Conservation (phyloP, 1,139 yeast species). For the Pichia sp. region DNA sequence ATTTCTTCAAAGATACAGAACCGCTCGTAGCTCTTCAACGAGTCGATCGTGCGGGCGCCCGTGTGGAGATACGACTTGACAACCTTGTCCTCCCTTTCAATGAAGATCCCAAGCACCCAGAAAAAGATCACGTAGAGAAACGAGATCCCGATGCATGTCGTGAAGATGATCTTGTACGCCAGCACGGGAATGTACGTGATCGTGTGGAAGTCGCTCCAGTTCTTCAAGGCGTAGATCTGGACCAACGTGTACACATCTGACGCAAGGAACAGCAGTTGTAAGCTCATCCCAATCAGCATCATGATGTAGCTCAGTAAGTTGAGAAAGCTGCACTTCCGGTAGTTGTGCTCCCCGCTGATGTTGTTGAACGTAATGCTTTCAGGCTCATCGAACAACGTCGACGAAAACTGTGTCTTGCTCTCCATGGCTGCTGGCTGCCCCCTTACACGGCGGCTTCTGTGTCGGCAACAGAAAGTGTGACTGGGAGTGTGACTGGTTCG, state of each 20-base stretch:
- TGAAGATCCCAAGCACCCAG: conserved; percentile 53
- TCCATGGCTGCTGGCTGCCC: neutral
- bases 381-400: conserved; percentile 18
- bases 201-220: conserved; percentile 58
- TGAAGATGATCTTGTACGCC: conserved; percentile 76
- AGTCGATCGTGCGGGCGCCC: conserved; percentile 56
- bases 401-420: conserved; percentile 1
- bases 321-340: conserved; percentile 49
- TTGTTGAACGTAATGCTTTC: conserved; percentile 30
- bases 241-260: conserved; percentile 80
- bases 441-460: neutral
- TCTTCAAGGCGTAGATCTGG: conserved; percentile 66
- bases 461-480: neutral
- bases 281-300: conserved; percentile 47
- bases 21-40: conserved; percentile 54
- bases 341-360: conserved; percentile 41
- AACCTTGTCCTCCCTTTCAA: conserved; percentile 59
- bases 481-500: neutral
- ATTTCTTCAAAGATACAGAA: conserved; percentile 72
- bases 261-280: conserved; percentile 57
- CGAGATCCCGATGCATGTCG: conserved; percentile 77
- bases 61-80: conserved; percentile 68
- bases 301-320: conserved; percentile 53
- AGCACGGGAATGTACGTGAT: conserved; percentile 54
- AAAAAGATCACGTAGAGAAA: conserved; percentile 56